Evolutionary conservation across 176 grass and related monocot species (phyloP).

Genomic region (Eleusine indica): DNA sequence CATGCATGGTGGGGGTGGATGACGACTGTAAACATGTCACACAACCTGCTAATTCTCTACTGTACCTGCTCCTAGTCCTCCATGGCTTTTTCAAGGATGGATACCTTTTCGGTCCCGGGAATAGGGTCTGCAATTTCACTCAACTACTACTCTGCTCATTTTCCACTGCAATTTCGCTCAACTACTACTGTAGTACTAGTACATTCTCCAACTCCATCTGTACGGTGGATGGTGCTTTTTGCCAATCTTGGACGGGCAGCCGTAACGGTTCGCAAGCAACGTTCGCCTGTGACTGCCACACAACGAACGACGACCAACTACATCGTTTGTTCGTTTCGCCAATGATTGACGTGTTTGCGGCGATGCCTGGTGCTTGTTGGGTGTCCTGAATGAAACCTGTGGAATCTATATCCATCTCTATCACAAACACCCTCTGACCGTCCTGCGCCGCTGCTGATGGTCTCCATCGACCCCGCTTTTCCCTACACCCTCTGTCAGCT

Average conservation of each 20-base stretch:
- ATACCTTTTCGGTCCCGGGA: background rate
- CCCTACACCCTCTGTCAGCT: slow-evolving; percentile 36
- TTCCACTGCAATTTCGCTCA: too few relatives aligned
- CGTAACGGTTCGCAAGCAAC: slow-evolving; percentile 1
- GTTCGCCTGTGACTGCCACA: background rate
- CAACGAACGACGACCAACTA: background rate
- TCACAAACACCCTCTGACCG: slow-evolving; percentile 31
- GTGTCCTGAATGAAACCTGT: slow-evolving; percentile 38
- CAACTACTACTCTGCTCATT: background rate
- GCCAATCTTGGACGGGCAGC: slow-evolving; percentile 36
- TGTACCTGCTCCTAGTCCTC: background rate
- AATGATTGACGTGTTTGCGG: slow-evolving; percentile 36
- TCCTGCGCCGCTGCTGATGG: background rate
- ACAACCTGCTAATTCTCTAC: background rate
- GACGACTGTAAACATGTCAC: background rate
- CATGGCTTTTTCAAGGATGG: background rate
- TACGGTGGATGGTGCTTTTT: background rate
- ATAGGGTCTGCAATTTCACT: background rate
- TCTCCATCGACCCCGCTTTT: slow-evolving; percentile 13
- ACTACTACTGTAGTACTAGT: too few relatives aligned
- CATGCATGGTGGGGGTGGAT: too few relatives aligned
- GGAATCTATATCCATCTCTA: slow-evolving; percentile 33
- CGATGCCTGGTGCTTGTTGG: background rate
- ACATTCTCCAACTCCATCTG: too few relatives aligned
- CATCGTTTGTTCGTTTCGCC: background rate